Evolutionary conservation across 805 yeast genomes (phyloP), one percentile per base, ranked within the genome.

Genomic region (Hanseniaspora mollemarum): DNA sequence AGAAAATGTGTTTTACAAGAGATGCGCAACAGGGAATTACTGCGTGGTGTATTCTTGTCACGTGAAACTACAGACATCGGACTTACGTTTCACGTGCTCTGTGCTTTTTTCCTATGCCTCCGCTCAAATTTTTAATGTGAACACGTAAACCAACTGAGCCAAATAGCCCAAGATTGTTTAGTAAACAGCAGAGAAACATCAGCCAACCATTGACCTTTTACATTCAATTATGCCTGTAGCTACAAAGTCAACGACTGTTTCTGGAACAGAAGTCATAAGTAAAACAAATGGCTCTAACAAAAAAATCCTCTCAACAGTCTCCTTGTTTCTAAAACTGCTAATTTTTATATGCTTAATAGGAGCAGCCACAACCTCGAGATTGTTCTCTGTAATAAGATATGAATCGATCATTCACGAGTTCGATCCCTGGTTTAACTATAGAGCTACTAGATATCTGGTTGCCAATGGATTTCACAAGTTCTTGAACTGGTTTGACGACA

Each of bases 361-460:
- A 29, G 97, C 97, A 2, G 94, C 96, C 24, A 75, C 92, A 46
- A 80, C 95, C 46, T 81, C 94, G 55, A 79, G 99, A 61, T 73
- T 92, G 61, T 92, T 92, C 67, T 85, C 96, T n/a, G 97, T 92
- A 56, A 84, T 94, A 54, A 76, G 96, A 56, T 92, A 87, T 63
- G 99, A 92, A 69, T 79, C 88, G 48, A 94, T 92, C 62, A 92
- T 92, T 67, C 99, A 92, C 69, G 99, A 92, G 67, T 92, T 92
- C 67, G 94, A 85, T 67, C 95, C 95, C 25, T 87, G 95, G 95
- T 86, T 86, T 76, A 92, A 92, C 67, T 92, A 77, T 71, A 73
- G 98, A 57, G 98, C 98, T 40, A 85, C 98, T n/a, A 83, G 84
- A 66, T 87, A 86, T 66, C 74, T 92, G 57, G 94, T 87, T 28